These are phyloP conservation scores for Aspergillus ostianus DNA, from an alignment of 495 filamentous ascomycete species.

Conservation along the genomic window DNA sequence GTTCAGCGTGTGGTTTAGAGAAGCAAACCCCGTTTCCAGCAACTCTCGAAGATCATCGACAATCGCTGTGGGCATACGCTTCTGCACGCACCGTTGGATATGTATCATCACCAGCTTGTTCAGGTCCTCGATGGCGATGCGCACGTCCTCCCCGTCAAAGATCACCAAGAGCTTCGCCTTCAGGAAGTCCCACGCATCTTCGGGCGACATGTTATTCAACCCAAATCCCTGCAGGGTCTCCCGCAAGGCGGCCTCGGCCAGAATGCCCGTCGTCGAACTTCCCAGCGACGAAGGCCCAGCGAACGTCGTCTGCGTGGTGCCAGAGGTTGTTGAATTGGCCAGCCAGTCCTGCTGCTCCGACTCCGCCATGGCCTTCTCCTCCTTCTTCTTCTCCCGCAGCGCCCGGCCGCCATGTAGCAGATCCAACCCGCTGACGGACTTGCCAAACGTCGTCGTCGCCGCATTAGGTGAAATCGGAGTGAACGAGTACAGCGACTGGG, in stretches of 20 bases:
- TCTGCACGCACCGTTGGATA: conserved; percentile 73
- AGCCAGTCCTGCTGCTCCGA: conserved; percentile 45
- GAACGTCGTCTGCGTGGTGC: conserved; percentile 28
- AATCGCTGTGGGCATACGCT: conserved; percentile 62
- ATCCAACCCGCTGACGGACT: conserved; percentile 80
- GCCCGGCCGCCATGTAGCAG: conserved; percentile 80
- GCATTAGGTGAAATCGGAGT: conserved; percentile 69
- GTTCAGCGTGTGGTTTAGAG: conserved; percentile 77
- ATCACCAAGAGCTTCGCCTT: conserved; percentile 85
- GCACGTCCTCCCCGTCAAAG: conserved; percentile 89
- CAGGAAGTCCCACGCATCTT: conserved; percentile 95
- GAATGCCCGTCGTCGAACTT: conserved; percentile 22
- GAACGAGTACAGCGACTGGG: conserved; percentile 81
- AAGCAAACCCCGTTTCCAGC: conserved; percentile 76
- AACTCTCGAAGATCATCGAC: conserved; percentile 80
- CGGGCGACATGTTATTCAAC: conserved; percentile 75
- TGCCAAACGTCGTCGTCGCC: conserved; percentile 66
- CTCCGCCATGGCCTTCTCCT: conserved; percentile 63
- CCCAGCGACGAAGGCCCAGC: conserved; percentile 40
- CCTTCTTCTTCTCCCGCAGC: conserved; percentile 85
- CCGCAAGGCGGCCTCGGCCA: conserved; percentile 41
- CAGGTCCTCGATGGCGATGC: conserved; percentile 89
- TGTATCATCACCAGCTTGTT: conserved; percentile 84
- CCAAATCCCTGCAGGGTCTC: conserved; percentile 61
- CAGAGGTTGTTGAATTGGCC: conserved; percentile 28